Base-by-base conservation (phyloP, 2,329 filamentous ascomycete species). In the Alternaria conjuncta region DNA sequence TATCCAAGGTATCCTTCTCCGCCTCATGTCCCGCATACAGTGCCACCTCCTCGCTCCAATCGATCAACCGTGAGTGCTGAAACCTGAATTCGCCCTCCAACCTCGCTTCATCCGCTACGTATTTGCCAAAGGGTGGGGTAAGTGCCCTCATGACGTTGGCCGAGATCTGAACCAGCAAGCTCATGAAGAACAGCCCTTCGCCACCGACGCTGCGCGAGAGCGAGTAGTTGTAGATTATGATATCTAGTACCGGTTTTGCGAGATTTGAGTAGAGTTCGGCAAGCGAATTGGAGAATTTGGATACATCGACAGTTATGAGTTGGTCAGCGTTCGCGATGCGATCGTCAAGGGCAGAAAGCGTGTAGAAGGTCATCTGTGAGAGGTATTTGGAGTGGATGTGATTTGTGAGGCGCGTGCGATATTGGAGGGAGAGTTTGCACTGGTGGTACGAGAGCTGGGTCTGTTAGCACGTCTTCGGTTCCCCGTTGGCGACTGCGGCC, bases 311-410 rank as follows among this genome's bases (percentile, higher is more conserved):
- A 0, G 95, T 96, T 72, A 99, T 97, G 46, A 99, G 87, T 82
- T 99, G 96, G 77, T 99, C 96, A 4, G 96, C 93, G 76, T 99
- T 99, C 85, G 97, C 97, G 86, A 99, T 97, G 77, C 96, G 89
- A 78, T 99, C 96, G 75, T 99, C 96, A 36, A 99, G 86, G 0
- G 96, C 94, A 1, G 94, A 96, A 56, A 99, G 91, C 4, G 94
- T 94, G 79, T 99, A 99, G 79, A 98, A 99, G 1, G 95, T 98
- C 88, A 99, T 92, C 64, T 97, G 92, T n/a, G 92, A 94, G 13
- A 99, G 87, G 79, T 99, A 99, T 78, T 94, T 93, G 79, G 96
- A 92, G 82, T 99, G 96, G 55, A 99, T 96, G 78, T 94, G 86
- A 75, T 96, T 92, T n/a, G 96, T 99, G 32, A 99, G 86, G 49